Evolutionary conservation across 2,329 filamentous ascomycete species (phyloP).

Genomic region (Talaromyces sp.): DNA sequence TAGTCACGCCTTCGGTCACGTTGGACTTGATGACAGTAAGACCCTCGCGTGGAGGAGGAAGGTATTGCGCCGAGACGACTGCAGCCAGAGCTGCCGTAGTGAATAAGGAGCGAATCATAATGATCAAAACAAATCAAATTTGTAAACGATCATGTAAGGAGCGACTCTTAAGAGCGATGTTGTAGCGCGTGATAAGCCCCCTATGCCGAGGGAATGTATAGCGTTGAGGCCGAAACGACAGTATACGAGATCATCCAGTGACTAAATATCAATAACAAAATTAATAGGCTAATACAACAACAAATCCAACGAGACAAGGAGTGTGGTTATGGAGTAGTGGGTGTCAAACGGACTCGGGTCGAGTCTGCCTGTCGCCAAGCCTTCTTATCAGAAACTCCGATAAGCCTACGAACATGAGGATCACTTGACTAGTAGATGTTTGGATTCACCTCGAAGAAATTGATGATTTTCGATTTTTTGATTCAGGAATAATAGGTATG

Average conservation of each 20-base stretch:
- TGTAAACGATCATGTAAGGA: not conserved
- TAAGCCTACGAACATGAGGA: not conserved
- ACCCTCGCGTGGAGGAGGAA: slow-evolving; percentile 42
- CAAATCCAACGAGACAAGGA: not conserved
- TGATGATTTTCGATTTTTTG: no score
- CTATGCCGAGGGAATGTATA: not conserved
- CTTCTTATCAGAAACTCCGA: not conserved
- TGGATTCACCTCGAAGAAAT: not conserved
- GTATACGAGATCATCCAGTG: not conserved
- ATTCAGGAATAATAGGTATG: not conserved
- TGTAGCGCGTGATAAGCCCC: not conserved
- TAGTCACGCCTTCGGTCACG: slow-evolving; percentile 41
- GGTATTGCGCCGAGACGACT: slow-evolving; percentile 32
- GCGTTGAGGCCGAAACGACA: not conserved
- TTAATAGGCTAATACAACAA: not conserved
- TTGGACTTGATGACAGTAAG: slow-evolving; percentile 43
- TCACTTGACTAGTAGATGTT: slow-evolving; percentile 4
- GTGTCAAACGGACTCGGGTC: not conserved
- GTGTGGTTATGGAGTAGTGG: not conserved
- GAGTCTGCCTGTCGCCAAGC: not conserved
- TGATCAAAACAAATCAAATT: not conserved
- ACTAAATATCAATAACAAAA: not conserved
- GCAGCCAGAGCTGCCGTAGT: slow-evolving; percentile 19
- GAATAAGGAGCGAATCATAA: slow-evolving; percentile 12
- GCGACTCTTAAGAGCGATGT: not conserved